Percentiles rank a stretch among this genome's conserved stretches.
phyloP scores from a whole-genome alignment of 2,329 filamentous ascomycete genomes.

The Aspergillus pseudotamarii region DNA sequence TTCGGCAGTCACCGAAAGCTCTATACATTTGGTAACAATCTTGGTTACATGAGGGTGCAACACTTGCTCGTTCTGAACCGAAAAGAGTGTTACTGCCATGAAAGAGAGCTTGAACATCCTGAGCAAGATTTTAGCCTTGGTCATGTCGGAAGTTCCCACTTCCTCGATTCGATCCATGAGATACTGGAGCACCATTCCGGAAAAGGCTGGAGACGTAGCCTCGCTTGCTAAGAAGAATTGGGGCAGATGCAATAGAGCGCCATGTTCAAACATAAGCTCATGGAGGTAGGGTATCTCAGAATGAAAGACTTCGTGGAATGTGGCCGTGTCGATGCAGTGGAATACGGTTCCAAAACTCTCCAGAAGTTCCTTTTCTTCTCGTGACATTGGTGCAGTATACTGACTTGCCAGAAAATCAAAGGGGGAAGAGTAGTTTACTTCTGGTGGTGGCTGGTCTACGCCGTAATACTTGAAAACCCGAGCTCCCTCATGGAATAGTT shows the following conservation, averaged over 20 bases:
- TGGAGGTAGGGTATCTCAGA: slow-evolving; percentile 96
- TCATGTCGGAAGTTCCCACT: slow-evolving; percentile 87
- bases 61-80: slow-evolving; percentile 91
- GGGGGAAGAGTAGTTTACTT: slow-evolving; percentile 75
- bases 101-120: slow-evolving; percentile 97
- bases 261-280: slow-evolving; percentile 97
- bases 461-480: slow-evolving; percentile 97
- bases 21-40: slow-evolving; percentile 96
- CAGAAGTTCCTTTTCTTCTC: slow-evolving; percentile 95
- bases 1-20: slow-evolving; percentile 90
- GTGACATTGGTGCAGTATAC: slow-evolving; percentile 89
- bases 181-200: slow-evolving; percentile 96
- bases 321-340: slow-evolving; percentile 96
- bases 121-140: slow-evolving; percentile 88
- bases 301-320: slow-evolving; percentile 97
- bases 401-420: slow-evolving; percentile 93
- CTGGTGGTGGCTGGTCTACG: slow-evolving; percentile 74
- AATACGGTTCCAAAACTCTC: slow-evolving; percentile 99
- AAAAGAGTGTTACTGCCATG: slow-evolving; percentile 98
- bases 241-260: slow-evolving; percentile 87
- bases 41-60: slow-evolving; percentile 94
- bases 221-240: slow-evolving; percentile 99
- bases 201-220: slow-evolving; percentile 95
- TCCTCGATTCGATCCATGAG: slow-evolving; percentile 96
- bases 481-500: slow-evolving; percentile 94